Evolutionary conservation across 208 protist species (phyloP), one percentile per base, ranked within the genome.

Genomic region (Porcisia deanei): DNA sequence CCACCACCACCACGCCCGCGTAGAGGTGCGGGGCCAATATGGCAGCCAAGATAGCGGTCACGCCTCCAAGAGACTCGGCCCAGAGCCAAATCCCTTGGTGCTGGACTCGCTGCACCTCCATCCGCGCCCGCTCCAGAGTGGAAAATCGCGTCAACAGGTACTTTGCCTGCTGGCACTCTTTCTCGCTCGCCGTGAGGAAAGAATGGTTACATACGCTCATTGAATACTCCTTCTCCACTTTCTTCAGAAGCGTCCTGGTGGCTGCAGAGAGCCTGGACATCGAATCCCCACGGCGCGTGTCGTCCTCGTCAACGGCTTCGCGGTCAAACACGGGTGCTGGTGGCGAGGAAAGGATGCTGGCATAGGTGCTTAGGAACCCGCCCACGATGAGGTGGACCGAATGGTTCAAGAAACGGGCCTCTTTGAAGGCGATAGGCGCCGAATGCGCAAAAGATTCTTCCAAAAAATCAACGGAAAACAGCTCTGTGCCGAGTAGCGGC

Each of bases 11-110:
- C 55, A 94, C 77, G 2, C 91, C 91, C 18, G 89, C 89, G 67
- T 90, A 86, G 52, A 94, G 60, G 12, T 91, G 64, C 22, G 91
- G 91, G 20, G 77, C 73, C 52, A 96, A 43, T 14, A 96, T 2
- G 3, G 89, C 79, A 2, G 89, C 89, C 16, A 93, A 72, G 22
- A 92, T 58, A 12, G 73, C 80, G 22, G 93, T 74, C 39, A 85
- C 79, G n/a, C 91, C 89, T 34, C 91, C 91, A 0, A 94, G 70
- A 0, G 91, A 96, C 76, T 94, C 91, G 5, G 84, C 85, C 88
- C 89, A 94, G 0, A 94, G 58, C 90, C 91, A 96, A 43, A 96
- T 74, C 4, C 91, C 91, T 3, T 59, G 25, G 20, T 84, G 65
- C 47, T 68, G 55, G 54, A 89, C 84, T 6, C 85, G 82, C 76